Base-by-base conservation (phyloP, 805 yeast genomes). In the Candida arabinofermentans region DNA sequence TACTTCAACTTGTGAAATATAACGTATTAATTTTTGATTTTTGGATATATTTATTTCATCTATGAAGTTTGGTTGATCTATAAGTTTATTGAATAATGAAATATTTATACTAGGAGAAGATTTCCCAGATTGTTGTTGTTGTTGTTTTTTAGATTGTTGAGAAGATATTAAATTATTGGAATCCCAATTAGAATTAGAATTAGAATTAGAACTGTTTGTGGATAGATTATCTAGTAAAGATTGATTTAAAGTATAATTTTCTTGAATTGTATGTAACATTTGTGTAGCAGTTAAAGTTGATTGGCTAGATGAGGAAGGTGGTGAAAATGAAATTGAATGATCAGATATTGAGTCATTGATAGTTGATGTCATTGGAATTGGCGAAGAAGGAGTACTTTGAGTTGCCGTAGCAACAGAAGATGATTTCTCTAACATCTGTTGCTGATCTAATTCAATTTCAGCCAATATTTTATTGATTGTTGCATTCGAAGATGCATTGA, bases 381-480 rank as follows among this genome's bases (percentile, higher is more conserved):
- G n/a, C 8, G 17, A 9, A 5, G 41, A 14, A 23, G 29, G 13
- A 34, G 47, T 23, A 18, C 36, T 39, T 22, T 10, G 21, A 19
- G 37, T 38, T 19, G 18, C 37, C 30, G 36, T 16, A 33, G 36
- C 36, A 17, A 34, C 32, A 18, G 24, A 27, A 27, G 35, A 32
- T 19, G 40, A n/a, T 29, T 29, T 29, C n/a, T 29, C 32, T 5
- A 29, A 5, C 10, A 29, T 3, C 19, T 29, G n/a, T 43, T 51
- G 66, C 34, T 56, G 61, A 36, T 64, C 68, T 23, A 57, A 47
- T 27, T 65, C 70, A 13, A 65, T 65, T 45, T 65, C 68, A n/a
- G 58, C 57, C 31, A 65, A 49, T 17, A 65, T 62, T 48, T 54
- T 58, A 46, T 64, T 61, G 27, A 65, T 65, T 17, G 59, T 54